These are phyloP conservation scores for Samsoniella hepiali DNA, from an alignment of 2,329 filamentous ascomycete species.

Conservation along the genomic window DNA sequence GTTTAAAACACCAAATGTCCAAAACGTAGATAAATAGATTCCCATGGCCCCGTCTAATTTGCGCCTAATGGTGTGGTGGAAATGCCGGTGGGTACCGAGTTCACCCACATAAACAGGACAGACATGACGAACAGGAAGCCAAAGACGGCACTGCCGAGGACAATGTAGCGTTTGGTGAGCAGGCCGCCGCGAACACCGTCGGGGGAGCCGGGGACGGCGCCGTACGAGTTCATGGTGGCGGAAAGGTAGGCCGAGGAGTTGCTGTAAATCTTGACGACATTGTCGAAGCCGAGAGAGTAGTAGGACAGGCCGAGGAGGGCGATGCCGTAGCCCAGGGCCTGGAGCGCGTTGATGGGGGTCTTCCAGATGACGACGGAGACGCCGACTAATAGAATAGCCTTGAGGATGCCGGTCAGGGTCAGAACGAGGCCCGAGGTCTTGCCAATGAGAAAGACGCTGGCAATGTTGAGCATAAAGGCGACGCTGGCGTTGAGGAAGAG, in stretches of 20 bases:
- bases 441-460: conserved; percentile 84
- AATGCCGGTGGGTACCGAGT: conserved; percentile 5
- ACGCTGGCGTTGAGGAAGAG: conserved; percentile 72
- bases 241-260: conserved; percentile 26
- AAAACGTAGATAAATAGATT: conserved; percentile 10
- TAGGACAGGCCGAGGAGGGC: conserved; percentile 53
- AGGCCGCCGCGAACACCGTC: conserved; percentile 20
- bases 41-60: neutral
- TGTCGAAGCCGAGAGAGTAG: conserved; percentile 45
- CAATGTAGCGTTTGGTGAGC: conserved; percentile 21
- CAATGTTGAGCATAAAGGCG: conserved; percentile 77
- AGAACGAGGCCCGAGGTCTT: conserved; percentile 84
- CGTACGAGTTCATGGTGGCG: conserved; percentile 24
- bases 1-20: neutral
- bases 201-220: conserved; percentile 18
- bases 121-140: conserved; percentile 28
- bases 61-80: neutral
- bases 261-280: conserved; percentile 27
- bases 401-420: conserved; percentile 81
- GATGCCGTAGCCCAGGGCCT: conserved; percentile 74
- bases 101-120: conserved; percentile 15
- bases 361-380: conserved; percentile 76
- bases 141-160: conserved; percentile 27
- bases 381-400: conserved; percentile 79
- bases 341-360: conserved; percentile 66